These are phyloP conservation scores for Tylopilus rubrobrunneus DNA, from an alignment of 768 basidiomycete genomes.

Conservation along the genomic window DNA sequence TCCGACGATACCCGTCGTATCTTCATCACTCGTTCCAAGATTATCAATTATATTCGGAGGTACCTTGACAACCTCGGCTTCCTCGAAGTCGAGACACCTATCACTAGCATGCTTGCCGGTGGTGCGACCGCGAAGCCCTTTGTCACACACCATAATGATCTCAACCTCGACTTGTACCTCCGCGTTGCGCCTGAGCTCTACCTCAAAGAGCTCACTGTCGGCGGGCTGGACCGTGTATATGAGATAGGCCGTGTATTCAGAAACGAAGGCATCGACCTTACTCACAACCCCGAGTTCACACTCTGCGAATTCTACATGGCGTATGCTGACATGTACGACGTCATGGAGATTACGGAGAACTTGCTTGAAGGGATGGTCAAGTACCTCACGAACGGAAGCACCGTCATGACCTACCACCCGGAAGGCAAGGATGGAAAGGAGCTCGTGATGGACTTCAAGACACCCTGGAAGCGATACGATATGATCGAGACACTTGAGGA, in stretches of 20 bases:
- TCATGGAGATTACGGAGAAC: conserved; percentile 95
- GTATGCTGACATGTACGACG: conserved; percentile 97
- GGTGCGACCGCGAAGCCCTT: conserved; percentile 99
- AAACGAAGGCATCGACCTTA: conserved; percentile 98
- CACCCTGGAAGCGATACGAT: conserved; percentile 98
- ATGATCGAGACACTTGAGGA: conserved; percentile 97
- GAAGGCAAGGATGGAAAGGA: conserved; percentile 84
- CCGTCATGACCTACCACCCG: conserved; percentile 82
- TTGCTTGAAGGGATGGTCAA: conserved; percentile 91
- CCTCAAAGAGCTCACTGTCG: conserved; percentile 96
- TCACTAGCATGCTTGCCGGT: conserved; percentile 94
- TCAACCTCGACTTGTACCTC: conserved; percentile 92
- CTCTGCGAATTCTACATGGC: conserved; percentile 99
- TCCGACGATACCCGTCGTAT: conserved; percentile 85
- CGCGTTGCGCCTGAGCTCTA: conserved; percentile 97
- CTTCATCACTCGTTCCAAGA: conserved; percentile 84
- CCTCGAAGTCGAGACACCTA: conserved; percentile 98
- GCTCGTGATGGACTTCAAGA: conserved; percentile 79
- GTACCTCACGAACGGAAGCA: conserved; percentile 75
- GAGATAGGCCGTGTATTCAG: conserved; percentile 98
- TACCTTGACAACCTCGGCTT: conserved; percentile 91
- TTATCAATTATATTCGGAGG: conserved; percentile 90
- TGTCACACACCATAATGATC: conserved; percentile 98
- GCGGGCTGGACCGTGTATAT: conserved; percentile 95
- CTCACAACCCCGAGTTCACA: conserved; percentile 98